phyloP scores from a whole-genome alignment of 2,329 filamentous ascomycete genomes.

The Fusarium subglutinans region DNA sequence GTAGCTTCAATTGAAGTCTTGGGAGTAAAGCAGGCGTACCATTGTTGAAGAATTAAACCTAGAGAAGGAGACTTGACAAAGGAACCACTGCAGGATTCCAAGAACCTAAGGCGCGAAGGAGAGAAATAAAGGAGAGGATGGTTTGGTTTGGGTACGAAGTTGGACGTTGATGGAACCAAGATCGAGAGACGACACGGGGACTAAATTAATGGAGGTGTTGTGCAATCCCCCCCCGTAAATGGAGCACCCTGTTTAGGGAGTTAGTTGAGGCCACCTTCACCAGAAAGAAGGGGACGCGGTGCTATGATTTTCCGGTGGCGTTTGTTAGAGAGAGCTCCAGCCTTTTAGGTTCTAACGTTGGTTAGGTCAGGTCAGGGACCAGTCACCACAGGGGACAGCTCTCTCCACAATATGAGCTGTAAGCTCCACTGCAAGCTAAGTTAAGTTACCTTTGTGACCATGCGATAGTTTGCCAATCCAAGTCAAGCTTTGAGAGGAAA shows the following conservation, averaged over 20 bases:
- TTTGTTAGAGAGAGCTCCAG: slow-evolving; percentile 8
- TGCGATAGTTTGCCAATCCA: slow-evolving; percentile 13
- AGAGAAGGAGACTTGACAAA: slow-evolving; percentile 31
- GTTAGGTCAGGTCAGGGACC: background rate
- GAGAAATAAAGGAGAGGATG: slow-evolving; percentile 35
- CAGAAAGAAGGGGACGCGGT: slow-evolving; percentile 47
- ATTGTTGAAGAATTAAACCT: slow-evolving; percentile 40
- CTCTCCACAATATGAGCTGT: background rate
- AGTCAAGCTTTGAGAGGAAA: background rate
- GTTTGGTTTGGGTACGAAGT: slow-evolving; percentile 4
- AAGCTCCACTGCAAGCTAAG: slow-evolving; percentile 11
- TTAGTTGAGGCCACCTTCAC: slow-evolving; percentile 56
- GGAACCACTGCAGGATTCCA: slow-evolving; percentile 50
- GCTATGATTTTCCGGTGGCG: slow-evolving; percentile 48
- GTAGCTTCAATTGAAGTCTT: slow-evolving; percentile 26
- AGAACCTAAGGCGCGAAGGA: slow-evolving; percentile 17
- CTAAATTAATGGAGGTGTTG: slow-evolving; percentile 42
- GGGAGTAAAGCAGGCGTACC: slow-evolving; percentile 41
- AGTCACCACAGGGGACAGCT: background rate
- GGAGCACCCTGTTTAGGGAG: slow-evolving; percentile 38
- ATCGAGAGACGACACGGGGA: slow-evolving; percentile 31
- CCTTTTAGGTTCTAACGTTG: background rate
- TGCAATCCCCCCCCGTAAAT: slow-evolving; percentile 35
- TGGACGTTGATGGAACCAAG: slow-evolving; percentile 39
- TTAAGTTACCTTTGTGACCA: background rate